Percentiles rank a stretch among this genome's conserved stretches.
phyloP scores from a whole-genome alignment of 768 basidiomycete genomes.

The Termitomyces sp. region DNA sequence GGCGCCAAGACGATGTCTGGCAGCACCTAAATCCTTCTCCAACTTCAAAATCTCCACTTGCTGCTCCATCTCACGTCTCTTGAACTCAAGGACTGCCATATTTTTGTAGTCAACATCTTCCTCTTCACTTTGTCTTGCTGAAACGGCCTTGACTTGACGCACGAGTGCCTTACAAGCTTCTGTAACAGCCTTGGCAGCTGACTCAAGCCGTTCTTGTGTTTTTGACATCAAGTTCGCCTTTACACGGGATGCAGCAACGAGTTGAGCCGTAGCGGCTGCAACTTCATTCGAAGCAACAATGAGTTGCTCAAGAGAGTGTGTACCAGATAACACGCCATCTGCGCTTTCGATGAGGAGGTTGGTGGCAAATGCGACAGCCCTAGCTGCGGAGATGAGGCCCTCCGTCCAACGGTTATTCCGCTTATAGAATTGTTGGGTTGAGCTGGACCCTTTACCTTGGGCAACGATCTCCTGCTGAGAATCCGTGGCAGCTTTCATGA shows the following conservation, averaged over 20 bases:
- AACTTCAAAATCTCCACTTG: constrained; percentile 97
- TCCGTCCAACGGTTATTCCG: constrained; percentile 99
- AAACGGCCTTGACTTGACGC: constrained; percentile 91
- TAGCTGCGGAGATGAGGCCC: constrained; percentile 96
- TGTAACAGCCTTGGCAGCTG: constrained; percentile 95
- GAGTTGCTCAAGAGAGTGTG: constrained; percentile 95
- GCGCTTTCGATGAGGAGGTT: constrained; percentile 94
- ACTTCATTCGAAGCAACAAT: constrained; percentile 99
- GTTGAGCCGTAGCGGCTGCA: constrained; percentile 92
- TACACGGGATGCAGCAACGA: constrained; percentile 96
- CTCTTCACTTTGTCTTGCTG: constrained; percentile 72
- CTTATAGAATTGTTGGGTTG: constrained; percentile 97
- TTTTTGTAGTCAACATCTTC: constrained; percentile 87
- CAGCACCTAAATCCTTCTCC: constrained; percentile 91
- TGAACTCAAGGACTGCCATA: constrained; percentile 94
- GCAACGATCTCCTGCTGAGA: constrained; percentile 98
- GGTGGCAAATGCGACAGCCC: constrained; percentile 95
- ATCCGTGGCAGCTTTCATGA: constrained; percentile 95
- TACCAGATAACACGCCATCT: constrained; percentile 94
- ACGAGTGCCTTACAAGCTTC: constrained; percentile 97
- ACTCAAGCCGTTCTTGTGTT: constrained; percentile 93
- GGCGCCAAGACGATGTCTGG: constrained; percentile 72
- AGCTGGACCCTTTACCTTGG: constrained; percentile 89
- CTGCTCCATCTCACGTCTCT: constrained; percentile 97
- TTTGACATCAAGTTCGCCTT: constrained; percentile 99